Percentiles rank a stretch among this genome's conserved stretches.
Conservation (phyloP, 495 filamentous ascomycete genomes). For the Margaritispora aquatica region DNA sequence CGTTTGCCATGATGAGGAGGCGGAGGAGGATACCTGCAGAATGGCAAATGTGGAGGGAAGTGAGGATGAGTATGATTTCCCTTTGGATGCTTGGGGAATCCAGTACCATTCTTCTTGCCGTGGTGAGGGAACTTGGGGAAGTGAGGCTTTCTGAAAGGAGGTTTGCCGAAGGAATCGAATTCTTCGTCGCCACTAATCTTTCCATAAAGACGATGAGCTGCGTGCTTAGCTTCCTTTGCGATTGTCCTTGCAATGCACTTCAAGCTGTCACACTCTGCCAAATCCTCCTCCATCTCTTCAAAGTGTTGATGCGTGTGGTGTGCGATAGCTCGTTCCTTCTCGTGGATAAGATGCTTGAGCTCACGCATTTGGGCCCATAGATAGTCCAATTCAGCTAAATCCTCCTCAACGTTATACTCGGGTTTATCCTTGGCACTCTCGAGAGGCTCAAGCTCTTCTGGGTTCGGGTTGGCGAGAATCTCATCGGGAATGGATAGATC, state of each 20-base stretch:
- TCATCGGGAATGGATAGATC: slow-evolving; percentile 14
- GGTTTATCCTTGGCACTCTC: background rate
- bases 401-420: slow-evolving; percentile 10
- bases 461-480: slow-evolving; percentile 14
- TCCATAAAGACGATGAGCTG: slow-evolving; percentile 10
- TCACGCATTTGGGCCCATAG: slow-evolving; percentile 13
- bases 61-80: slow-evolving; percentile 17
- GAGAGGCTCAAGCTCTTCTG: slow-evolving; percentile 2
- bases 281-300: slow-evolving; percentile 1
- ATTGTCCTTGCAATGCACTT: slow-evolving; percentile 20
- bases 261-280: slow-evolving; percentile 22
- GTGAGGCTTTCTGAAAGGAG: slow-evolving; percentile 2
- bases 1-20: slow-evolving; percentile 11
- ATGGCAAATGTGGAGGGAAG: slow-evolving; percentile 9
- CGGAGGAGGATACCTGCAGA: slow-evolving; percentile 18
- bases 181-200: slow-evolving; percentile 14
- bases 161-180: slow-evolving; percentile 3
- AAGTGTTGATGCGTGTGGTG: slow-evolving; percentile 2
- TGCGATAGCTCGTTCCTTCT: slow-evolving; percentile 15
- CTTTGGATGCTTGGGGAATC: background rate
- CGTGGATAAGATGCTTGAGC: slow-evolving; percentile 15
- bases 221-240: slow-evolving; percentile 8
- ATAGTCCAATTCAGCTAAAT: slow-evolving; percentile 18
- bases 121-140: slow-evolving; percentile 6
- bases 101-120: slow-evolving; percentile 1